phyloP scores from a whole-genome alignment of 768 basidiomycete genomes.

The Boletus rubropictus region DNA sequence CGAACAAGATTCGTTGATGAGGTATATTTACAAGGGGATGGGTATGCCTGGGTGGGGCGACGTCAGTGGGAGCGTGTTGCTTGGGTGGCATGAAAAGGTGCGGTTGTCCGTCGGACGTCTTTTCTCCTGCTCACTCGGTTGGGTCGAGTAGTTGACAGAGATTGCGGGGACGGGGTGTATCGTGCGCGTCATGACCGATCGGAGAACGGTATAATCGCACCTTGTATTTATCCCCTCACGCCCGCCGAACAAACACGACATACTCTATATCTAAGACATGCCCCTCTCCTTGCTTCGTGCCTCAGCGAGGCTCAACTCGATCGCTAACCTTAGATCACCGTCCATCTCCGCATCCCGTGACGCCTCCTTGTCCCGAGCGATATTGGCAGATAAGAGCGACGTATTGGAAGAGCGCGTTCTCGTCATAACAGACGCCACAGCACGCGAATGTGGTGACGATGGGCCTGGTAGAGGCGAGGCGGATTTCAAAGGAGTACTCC shows the following conservation, averaged over 20 bases:
- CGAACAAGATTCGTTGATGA: conserved; percentile 89
- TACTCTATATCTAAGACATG: conserved; percentile 4
- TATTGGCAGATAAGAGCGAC: conserved; percentile 14
- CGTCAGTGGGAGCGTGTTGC: conserved; percentile 57
- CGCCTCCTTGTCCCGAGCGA: conserved; percentile 1
- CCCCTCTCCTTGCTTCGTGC: conserved; percentile 10
- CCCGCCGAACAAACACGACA: not conserved
- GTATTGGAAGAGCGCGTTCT: conserved; percentile 6
- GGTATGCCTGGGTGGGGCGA: conserved; percentile 54
- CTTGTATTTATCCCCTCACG: not conserved
- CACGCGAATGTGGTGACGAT: conserved; percentile 16
- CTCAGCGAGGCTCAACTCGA: conserved; percentile 69
- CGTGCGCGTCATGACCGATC: conserved; percentile 77
- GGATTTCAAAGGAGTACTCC: conserved; percentile 35
- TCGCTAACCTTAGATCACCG: conserved; percentile 57
- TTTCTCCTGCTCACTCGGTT: not conserved
- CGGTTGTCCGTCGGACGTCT: not conserved
- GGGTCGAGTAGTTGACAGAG: conserved; percentile 68
- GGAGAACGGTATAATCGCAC: conserved; percentile 43
- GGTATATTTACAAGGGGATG: conserved; percentile 98
- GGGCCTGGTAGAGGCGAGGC: conserved; percentile 9
- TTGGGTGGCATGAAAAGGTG: conserved; percentile 96
- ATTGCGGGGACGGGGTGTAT: conserved; percentile 93
- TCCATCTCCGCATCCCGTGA: conserved; percentile 38
- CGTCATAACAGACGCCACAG: conserved; percentile 7